Evolutionary conservation across 2,329 filamentous ascomycete species (phyloP), one percentile per base, ranked within the genome.

Genomic region (Beauveria brongniartii): DNA sequence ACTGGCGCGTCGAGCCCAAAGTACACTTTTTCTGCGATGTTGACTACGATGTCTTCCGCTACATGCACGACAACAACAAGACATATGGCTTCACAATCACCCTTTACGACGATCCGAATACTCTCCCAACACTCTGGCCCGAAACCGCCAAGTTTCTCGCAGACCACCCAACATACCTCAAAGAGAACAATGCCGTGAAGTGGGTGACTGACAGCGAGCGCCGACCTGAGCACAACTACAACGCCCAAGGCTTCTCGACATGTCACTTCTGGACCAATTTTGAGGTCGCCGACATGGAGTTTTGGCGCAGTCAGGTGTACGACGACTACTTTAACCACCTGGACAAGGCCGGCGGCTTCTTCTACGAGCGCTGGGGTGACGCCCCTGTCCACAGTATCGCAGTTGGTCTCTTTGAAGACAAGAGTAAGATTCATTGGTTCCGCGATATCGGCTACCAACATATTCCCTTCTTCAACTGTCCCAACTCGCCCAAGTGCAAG

Each of bases 231-330:
- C 89, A 96, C 73, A 91, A 91, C 70, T 73, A 81, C 59, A 85
- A 87, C 64, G 93, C 93, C 7, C 89, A 96, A 69, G 94, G 94
- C 40, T 99, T 96, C 79, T 96, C 91, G 40, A 97, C 94, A 2
- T 99, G 94, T 73, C 94, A 99, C 75, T 99, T 99, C 80, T 99
- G 94, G 94, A 94, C 88, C 69, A 99, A 99, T 75, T 99, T 99
- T 69, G 94, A 99, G 75, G 93, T 99, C 68, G 93, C 84, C 52
- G 91, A 97, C 73, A 84, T 99, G 82, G 84, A 84, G 64, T 96
- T 99, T 75, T 99, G 92, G 90, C 82, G 94, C 54, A 90, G 91
- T 70, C 85, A 92, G 72, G 82, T 85, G 51, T 99, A 99, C 71
- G 90, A 96, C 71, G 92, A 95, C 65, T 99, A 97, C 75, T 99